These are phyloP conservation scores for Akanthomyces dipterigenus DNA, from an alignment of 2,329 filamentous ascomycete species.

Conservation along the genomic window DNA sequence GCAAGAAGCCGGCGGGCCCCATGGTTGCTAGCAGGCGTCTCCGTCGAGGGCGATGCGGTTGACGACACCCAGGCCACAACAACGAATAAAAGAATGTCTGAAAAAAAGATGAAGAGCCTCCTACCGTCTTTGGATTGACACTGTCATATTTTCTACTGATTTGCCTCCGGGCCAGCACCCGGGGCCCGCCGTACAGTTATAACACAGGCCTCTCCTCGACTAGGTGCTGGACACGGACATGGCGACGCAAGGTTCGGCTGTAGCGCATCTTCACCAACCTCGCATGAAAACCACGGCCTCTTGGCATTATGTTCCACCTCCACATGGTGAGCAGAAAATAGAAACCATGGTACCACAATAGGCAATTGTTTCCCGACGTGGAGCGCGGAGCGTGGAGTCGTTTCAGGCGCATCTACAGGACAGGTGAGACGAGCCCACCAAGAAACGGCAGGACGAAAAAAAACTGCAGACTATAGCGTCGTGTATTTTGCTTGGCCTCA, in stretches of 20 bases:
- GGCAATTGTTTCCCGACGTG: not conserved
- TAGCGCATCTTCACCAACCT: not conserved
- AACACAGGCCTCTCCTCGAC: not conserved
- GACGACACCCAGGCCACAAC: not conserved
- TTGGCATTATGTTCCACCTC: not conserved
- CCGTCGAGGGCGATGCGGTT: not conserved
- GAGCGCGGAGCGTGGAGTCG: not conserved
- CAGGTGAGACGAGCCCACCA: not conserved
- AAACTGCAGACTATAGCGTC: not conserved
- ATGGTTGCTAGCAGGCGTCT: not conserved
- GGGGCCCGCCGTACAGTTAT: not conserved
- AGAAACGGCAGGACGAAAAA: too few relatives aligned
- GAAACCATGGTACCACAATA: not conserved
- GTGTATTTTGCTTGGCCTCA: not conserved
- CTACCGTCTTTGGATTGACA: not conserved
- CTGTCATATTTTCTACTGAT: not conserved
- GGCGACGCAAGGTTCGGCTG: not conserved
- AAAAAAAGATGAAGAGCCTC: not conserved
- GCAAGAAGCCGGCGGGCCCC: not conserved
- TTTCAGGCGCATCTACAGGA: slow-evolving; percentile 5
- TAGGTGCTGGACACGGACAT: not conserved
- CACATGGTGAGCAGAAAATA: not conserved
- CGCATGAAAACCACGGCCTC: not conserved
- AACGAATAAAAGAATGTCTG: not conserved
- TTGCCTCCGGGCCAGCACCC: not conserved